Evolutionary conservation across 768 basidiomycete species (phyloP).

Genomic region (Dendrothele bispora): DNA sequence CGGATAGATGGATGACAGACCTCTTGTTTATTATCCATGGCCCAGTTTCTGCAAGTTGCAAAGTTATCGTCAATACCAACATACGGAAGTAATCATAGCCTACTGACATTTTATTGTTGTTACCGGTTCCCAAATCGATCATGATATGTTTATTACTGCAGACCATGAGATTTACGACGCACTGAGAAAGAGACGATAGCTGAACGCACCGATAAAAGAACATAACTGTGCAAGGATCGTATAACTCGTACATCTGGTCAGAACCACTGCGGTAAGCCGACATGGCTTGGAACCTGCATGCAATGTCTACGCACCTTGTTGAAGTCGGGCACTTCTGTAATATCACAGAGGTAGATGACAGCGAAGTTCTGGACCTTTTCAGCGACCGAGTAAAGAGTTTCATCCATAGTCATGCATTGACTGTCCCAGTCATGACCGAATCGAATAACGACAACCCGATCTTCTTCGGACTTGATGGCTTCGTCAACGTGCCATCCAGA

Average conservation of each 20-base stretch:
- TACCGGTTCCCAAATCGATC: slow-evolving; percentile 99
- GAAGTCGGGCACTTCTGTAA: slow-evolving; percentile 96
- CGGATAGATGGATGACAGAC: slow-evolving; percentile 37
- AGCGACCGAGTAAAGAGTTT: slow-evolving; percentile 86
- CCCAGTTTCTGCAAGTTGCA: slow-evolving; percentile 77
- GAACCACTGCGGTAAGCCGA: slow-evolving; percentile 1
- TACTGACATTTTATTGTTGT: slow-evolving; percentile 97
- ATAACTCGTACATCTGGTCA: slow-evolving; percentile 97
- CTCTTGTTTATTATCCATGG: slow-evolving; percentile 99
- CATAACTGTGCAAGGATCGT: slow-evolving; percentile 97
- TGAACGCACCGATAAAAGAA: slow-evolving; percentile 89
- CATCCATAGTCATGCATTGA: slow-evolving; percentile 99
- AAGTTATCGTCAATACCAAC: slow-evolving; percentile 7
- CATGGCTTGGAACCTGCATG: background rate
- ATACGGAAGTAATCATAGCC: background rate
- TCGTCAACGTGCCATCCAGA: slow-evolving; percentile 99
- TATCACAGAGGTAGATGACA: slow-evolving; percentile 93
- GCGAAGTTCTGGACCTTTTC: slow-evolving; percentile 99
- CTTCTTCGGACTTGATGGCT: slow-evolving; percentile 97
- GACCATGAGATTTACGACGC: slow-evolving; percentile 1
- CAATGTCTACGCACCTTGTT: slow-evolving; percentile 70
- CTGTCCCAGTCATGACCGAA: slow-evolving; percentile 94
- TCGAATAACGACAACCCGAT: slow-evolving; percentile 89
- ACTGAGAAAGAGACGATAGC: background rate
- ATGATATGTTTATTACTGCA: slow-evolving; percentile 97